phyloP scores from a whole-genome alignment of 257 asterid species.

The Plectranthus barbatus region DNA sequence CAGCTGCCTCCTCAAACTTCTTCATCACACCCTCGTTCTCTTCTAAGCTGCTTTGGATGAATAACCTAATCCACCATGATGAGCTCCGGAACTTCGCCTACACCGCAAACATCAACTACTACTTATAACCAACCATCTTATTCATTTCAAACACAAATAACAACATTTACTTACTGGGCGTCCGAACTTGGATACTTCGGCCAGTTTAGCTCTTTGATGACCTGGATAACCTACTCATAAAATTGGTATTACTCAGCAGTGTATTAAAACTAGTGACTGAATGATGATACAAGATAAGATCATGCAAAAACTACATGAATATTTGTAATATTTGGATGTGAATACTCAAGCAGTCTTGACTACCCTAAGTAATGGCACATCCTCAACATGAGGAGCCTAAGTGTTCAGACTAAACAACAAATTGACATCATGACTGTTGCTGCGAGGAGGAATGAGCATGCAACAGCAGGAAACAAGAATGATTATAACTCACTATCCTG shows the following conservation, averaged over 20 bases:
- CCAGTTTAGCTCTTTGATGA: conserved; percentile 62
- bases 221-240: conserved; percentile 68
- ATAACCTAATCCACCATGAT: conserved; percentile 82
- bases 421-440: neutral
- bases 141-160: too few species aligned
- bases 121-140: neutral
- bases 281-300: conserved; percentile 1
- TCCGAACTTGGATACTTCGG: conserved; percentile 82
- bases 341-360: neutral
- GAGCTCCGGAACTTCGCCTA: conserved; percentile 85
- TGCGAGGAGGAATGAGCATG: neutral
- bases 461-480: neutral
- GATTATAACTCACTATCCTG: neutral
- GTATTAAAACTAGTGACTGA: neutral
- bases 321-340: neutral
- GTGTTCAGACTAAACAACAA: neutral
- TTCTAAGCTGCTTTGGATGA: conserved; percentile 58
- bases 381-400: neutral
- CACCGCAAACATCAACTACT: neutral
- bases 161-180: conserved; percentile 58
- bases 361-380: neutral
- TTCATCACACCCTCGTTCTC: conserved; percentile 63
- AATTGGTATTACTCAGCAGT: neutral
- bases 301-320: neutral
- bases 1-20: conserved; percentile 73